These are phyloP conservation scores for Entomortierella chlamydospora DNA, from an alignment of 192 early-diverging fungal genomes.

Conservation along the genomic window DNA sequence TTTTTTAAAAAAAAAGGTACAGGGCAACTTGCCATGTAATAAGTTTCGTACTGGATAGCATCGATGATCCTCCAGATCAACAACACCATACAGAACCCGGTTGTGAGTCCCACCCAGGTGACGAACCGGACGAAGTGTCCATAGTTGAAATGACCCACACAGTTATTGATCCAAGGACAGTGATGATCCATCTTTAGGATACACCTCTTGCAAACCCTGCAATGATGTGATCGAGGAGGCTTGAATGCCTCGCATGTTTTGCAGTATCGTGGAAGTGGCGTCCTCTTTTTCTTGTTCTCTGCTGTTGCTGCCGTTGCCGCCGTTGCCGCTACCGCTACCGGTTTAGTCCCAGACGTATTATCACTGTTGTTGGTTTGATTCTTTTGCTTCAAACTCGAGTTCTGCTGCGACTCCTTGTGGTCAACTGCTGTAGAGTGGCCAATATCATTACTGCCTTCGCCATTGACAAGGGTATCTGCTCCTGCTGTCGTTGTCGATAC, in stretches of 20 bases:
- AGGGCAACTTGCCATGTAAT: constrained; percentile 1
- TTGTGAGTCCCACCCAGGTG: constrained; percentile 68
- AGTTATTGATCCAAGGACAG: constrained; percentile 93
- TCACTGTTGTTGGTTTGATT: constrained; percentile 22
- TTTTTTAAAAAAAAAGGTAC: background rate
- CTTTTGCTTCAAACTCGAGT: background rate
- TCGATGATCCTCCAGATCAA: constrained; percentile 33
- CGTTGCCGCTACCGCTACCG: constrained; percentile 1
- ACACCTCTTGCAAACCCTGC: constrained; percentile 79
- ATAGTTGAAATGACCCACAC: constrained; percentile 81
- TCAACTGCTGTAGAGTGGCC: constrained; percentile 7
- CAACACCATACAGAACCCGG: constrained; percentile 55
- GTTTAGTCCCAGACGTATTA: background rate
- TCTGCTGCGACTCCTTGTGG: background rate
- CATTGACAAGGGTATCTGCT: background rate
- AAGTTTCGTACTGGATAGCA: constrained; percentile 44
- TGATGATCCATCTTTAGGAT: constrained; percentile 90
- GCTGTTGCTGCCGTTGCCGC: constrained; percentile 3
- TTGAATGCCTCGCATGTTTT: constrained; percentile 71
- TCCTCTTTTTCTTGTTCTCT: constrained; percentile 77
- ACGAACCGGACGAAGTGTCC: constrained; percentile 86
- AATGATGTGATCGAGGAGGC: constrained; percentile 85
- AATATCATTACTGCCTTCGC: background rate
- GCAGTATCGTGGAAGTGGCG: constrained; percentile 76
- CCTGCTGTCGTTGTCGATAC: background rate